Conservation (phyloP, 2,329 filamentous ascomycete genomes). For the Ophiostoma ips region DNA sequence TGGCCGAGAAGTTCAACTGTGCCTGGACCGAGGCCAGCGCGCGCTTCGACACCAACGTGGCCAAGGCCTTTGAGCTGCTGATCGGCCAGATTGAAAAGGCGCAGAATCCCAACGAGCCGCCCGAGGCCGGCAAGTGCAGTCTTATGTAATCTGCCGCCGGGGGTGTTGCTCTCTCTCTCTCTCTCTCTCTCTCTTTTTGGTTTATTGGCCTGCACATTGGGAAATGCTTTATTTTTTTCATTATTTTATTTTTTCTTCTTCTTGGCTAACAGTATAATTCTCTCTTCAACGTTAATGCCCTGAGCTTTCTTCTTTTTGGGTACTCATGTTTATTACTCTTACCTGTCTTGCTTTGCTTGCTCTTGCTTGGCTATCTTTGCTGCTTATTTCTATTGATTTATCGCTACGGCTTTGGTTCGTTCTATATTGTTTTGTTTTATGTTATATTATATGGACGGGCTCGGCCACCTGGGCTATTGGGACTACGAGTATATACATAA, state of each 20-base stretch:
- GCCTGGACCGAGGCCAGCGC: conserved; percentile 92
- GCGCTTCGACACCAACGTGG: conserved; percentile 85
- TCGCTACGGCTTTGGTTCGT: too few species aligned
- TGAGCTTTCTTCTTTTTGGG: too few species aligned
- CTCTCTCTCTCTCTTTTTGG: not conserved
- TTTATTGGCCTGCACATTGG: not conserved
- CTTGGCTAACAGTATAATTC: too few species aligned
- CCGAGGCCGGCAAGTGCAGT: conserved; percentile 65
- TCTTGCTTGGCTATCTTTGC: not conserved
- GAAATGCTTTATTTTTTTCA: not conserved
- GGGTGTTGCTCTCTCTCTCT: not conserved
- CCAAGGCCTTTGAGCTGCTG: conserved; percentile 84
- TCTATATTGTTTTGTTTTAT: too few species aligned
- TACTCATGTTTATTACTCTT: too few species aligned
- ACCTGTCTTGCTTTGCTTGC: too few species aligned
- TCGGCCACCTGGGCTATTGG: not conserved
- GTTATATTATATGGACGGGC: not conserved
- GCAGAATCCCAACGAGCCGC: conserved; percentile 75
- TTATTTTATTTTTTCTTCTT: not conserved
- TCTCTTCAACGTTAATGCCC: too few species aligned
- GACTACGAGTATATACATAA: not conserved
- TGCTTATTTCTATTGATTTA: not conserved
- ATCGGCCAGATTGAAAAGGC: conserved; percentile 91
- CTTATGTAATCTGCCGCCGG: conserved; percentile 86
- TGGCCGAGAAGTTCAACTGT: conserved; percentile 78